A percentile compares a stretch with the other conserved stretches of the same genome.
phyloP scores from a whole-genome alignment of 73 alveolate species.

The Stentor roeselii region DNA sequence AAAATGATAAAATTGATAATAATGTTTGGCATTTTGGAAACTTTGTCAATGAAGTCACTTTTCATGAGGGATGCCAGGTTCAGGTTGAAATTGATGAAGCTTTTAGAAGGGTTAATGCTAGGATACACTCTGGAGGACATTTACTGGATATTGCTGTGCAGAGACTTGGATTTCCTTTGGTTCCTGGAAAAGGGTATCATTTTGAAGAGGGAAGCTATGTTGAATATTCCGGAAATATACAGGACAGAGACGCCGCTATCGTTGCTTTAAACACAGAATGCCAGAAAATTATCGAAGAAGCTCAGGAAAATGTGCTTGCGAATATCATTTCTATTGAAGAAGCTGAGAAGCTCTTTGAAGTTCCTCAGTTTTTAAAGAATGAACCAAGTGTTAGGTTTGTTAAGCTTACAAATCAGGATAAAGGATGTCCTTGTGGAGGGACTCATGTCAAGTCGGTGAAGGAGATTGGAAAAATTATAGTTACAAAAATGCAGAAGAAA shows the following conservation, averaged over 20 bases:
- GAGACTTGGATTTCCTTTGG: constrained; percentile 57
- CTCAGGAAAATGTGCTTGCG: constrained; percentile 44
- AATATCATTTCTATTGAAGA: constrained; percentile 53
- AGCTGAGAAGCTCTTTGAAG: constrained; percentile 54
- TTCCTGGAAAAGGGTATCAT: constrained; percentile 91
- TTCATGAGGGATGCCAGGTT: constrained; percentile 43
- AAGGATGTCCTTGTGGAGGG: constrained; percentile 95
- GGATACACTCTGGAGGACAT: constrained; percentile 91
- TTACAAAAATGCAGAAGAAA: constrained; percentile 71
- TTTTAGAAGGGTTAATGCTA: constrained; percentile 61
- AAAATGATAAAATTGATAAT: constrained; percentile 34
- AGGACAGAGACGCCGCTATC: constrained; percentile 57
- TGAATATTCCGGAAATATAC: constrained; percentile 73
- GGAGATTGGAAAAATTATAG: constrained; percentile 60
- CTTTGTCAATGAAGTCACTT: constrained; percentile 38
- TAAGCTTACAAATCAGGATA: constrained; percentile 60
- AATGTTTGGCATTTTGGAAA: constrained; percentile 54
- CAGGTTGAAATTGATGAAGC: constrained; percentile 60
- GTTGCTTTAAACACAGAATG: constrained; percentile 37
- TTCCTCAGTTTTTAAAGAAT: constrained; percentile 69
- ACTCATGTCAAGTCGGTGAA: constrained; percentile 79
- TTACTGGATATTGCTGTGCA: constrained; percentile 78
- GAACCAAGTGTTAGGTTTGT: constrained; percentile 65
- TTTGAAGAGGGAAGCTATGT: constrained; percentile 85
- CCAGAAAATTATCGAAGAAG: constrained; percentile 55